Base-by-base conservation (phyloP, 2,329 filamentous ascomycete species). In the Diaporthe eres region DNA sequence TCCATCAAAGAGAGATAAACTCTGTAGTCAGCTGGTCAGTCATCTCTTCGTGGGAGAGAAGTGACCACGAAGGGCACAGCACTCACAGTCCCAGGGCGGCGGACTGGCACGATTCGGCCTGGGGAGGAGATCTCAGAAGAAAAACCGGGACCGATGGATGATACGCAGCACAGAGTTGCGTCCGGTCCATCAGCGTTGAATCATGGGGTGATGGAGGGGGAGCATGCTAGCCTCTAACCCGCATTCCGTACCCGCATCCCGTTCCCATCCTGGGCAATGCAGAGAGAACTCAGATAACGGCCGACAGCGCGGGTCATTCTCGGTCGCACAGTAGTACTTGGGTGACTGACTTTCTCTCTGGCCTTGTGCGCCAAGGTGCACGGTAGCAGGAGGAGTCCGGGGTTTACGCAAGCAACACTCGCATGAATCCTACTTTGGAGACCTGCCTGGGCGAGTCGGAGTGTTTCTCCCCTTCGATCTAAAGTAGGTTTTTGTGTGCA, bases 131-230 rank as follows among this genome's bases (percentile, higher is more conserved):
- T 70, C 49, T 55, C 49, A 70, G 65, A 55, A 70, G 15, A 28
- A 70, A 70, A 70, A 55, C 22, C 49, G 65, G 65, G 65, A 55
- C 65, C 65, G 65, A 70, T 70, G 65, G 49, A 55, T 70, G 65
- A 55, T 42, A 70, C 34, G 49, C 65, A 70, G 65, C 65, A 42
- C 65, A 70, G 65, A 68, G 65, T 68, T 53, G 47, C 65, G 31
- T 68, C 55, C 42, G 55, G 51, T 51, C 68, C 70, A 60, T 61
- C 39, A 42, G 70, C 60, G 49, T 55, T 25, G 47, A 73, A 65
- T 47, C 47, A 39, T 51, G 34, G 58, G 55, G 55, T n/a, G 47
- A 55, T 34, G 39, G 55, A 53, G 37, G 55, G 58, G 31, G 19
- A 44, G 37, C 44, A 65, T 72, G 44, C 71, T 17, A 63, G 71